Percentiles rank a stretch among this genome's conserved stretches.
phyloP scores from a whole-genome alignment of 2,329 filamentous ascomycete species.

The Cladosporium oxysporum region DNA sequence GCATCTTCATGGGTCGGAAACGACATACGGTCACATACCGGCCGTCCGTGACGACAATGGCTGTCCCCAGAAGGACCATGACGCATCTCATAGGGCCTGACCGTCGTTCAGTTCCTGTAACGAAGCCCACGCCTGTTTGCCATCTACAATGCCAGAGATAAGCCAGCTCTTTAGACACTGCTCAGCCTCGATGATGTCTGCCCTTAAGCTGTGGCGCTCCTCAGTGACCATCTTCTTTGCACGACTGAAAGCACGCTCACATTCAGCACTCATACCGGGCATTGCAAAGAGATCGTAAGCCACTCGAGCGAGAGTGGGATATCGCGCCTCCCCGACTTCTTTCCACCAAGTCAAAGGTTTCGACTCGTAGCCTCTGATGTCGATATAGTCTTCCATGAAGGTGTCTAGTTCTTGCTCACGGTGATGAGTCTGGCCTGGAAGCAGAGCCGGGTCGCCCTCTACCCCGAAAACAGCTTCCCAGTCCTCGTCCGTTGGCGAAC shows the following conservation, averaged over 20 bases:
- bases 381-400: constrained; percentile 7
- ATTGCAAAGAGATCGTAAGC: constrained; percentile 19
- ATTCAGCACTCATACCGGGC: constrained; percentile 21
- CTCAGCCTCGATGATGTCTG: not conserved
- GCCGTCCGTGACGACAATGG: not conserved
- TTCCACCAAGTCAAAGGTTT: constrained; percentile 10
- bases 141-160: constrained; percentile 7
- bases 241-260: constrained; percentile 19
- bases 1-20: no score
- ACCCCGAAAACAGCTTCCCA: constrained; percentile 8
- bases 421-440: constrained; percentile 8
- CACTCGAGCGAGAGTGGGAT: constrained; percentile 18
- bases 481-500: constrained; percentile 6
- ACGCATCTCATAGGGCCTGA: not conserved
- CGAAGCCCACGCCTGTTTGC: not conserved
- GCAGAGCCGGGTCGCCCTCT: constrained; percentile 3
- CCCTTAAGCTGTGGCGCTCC: constrained; percentile 6
- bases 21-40: no score
- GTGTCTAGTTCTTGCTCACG: constrained; percentile 7
- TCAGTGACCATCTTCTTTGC: constrained; percentile 21
- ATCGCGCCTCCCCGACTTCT: constrained; percentile 14
- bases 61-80: not conserved
- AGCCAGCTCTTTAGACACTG: constrained; percentile 4
- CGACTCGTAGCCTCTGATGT: constrained; percentile 9
- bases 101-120: not conserved